phyloP scores from a whole-genome alignment of 371 early-diverging fungal genomes.

The Apophysomyces trapeziformis region DNA sequence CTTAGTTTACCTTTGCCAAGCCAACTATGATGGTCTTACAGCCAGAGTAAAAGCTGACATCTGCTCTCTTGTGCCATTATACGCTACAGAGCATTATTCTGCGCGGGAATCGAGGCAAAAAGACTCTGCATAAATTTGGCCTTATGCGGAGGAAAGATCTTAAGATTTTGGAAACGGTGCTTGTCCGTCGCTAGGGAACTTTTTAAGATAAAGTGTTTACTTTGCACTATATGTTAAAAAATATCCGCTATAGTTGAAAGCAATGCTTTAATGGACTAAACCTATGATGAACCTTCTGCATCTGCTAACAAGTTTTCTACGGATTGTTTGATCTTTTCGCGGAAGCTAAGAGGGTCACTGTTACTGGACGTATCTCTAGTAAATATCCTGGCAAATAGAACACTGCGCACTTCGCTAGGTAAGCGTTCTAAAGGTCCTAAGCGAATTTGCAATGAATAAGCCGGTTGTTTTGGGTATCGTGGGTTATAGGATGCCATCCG shows the following conservation, averaged over 20 bases:
- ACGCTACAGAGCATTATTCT: too few species aligned
- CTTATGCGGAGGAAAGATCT: too few species aligned
- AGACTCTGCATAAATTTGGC: too few species aligned
- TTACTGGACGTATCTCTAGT: neutral
- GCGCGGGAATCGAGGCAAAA: too few species aligned
- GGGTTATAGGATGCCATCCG: slow-evolving; percentile 3
- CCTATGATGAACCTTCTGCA: neutral
- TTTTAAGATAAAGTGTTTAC: too few species aligned
- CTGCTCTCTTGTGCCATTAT: neutral
- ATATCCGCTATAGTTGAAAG: too few species aligned
- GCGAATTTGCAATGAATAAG: neutral
- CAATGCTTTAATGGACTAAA: too few species aligned
- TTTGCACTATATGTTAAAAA: too few species aligned
- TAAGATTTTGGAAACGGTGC: too few species aligned
- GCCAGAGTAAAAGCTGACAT: neutral
- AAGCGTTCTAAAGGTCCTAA: neutral
- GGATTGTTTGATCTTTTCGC: slow-evolving; percentile 6
- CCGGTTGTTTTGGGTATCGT: slow-evolving; percentile 2
- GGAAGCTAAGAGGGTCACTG: neutral
- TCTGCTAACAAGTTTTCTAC: slow-evolving; percentile 10
- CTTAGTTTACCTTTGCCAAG: neutral
- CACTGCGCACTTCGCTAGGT: neutral
- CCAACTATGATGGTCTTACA: neutral
- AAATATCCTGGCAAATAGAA: slow-evolving; percentile 1
- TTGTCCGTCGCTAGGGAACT: too few species aligned